A percentile compares a stretch with the other conserved stretches of the same genome.
phyloP scores from a whole-genome alignment of 345 rosid species.

The Theobroma cacao region DNA sequence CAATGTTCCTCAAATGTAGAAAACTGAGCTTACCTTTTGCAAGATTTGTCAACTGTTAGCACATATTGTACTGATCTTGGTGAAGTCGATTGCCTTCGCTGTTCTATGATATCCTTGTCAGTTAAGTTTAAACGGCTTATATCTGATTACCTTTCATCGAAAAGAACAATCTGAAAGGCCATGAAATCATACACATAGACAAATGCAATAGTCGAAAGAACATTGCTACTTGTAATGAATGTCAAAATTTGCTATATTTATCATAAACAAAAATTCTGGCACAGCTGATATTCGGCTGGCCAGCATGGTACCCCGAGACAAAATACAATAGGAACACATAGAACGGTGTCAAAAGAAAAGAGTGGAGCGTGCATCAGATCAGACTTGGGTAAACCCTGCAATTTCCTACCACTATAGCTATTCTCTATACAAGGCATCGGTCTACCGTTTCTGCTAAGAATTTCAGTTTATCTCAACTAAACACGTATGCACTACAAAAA shows the following conservation, averaged over 20 bases:
- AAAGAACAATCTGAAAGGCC: no score
- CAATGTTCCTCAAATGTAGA: neutral
- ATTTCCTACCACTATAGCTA: neutral
- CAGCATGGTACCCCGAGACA: neutral
- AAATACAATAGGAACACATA: neutral
- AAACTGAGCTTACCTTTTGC: neutral
- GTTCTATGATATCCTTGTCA: neutral
- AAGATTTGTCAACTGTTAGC: neutral
- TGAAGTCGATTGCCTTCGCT: no score
- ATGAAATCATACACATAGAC: neutral
- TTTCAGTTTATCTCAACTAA: neutral
- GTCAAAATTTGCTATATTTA: neutral
- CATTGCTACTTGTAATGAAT: neutral
- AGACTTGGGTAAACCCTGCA: neutral
- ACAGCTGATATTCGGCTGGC: neutral
- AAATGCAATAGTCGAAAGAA: neutral
- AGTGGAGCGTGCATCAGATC: neutral
- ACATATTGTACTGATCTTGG: neutral
- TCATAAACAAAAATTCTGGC: neutral
- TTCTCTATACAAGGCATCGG: neutral
- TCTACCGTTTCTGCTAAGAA: neutral
- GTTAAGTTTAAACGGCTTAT: no score
- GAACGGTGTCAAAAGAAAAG: neutral
- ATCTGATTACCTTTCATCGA: no score
- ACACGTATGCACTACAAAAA: constrained; percentile 1